Percentiles rank a stretch among this genome's conserved stretches.
Evolutionary conservation across 1,284 basidiomycete species (phyloP).

Genomic region (Stereum hirsutum): DNA sequence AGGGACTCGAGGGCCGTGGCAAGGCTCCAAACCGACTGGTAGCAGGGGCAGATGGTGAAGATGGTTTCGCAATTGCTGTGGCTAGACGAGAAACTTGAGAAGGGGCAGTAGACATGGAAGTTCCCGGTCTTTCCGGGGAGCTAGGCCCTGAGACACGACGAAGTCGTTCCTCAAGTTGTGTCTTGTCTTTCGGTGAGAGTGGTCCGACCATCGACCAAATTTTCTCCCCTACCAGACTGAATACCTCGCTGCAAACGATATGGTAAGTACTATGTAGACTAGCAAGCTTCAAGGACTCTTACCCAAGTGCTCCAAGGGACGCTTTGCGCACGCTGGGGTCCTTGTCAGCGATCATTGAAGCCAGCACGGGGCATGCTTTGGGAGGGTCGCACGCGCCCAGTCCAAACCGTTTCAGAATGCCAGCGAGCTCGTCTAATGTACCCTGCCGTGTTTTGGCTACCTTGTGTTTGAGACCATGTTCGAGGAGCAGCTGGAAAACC

Average conservation of each 20-base stretch:
- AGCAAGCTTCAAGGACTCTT: conserved; percentile 14
- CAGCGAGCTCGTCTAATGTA: conserved; percentile 73
- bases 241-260: conserved; percentile 55
- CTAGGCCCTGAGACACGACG: conserved; percentile 70
- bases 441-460: conserved; percentile 88
- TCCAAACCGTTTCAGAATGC: conserved; percentile 76
- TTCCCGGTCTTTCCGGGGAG: conserved; percentile 37
- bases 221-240: conserved; percentile 77
- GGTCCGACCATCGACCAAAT: conserved; percentile 76
- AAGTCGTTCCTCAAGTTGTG: conserved; percentile 84
- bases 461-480: conserved; percentile 82
- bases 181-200: conserved; percentile 80
- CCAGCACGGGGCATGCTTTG: conserved; percentile 76
- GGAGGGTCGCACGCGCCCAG: conserved; percentile 71
- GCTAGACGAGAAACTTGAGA: conserved; percentile 46
- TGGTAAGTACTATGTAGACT: conserved; percentile 6
- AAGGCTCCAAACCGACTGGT: conserved; percentile 36
- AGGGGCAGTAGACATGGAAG: conserved; percentile 18
- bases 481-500: conserved; percentile 79
- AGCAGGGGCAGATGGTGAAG: conserved; percentile 35
- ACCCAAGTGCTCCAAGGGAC: conserved; percentile 71
- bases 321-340: conserved; percentile 83
- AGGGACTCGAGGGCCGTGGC: conserved; percentile 59
- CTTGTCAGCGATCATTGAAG: conserved; percentile 80
- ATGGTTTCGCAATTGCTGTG: conserved; percentile 37